Percentiles rank a stretch among this genome's conserved stretches.
Conservation (phyloP, 768 basidiomycete species). For the Suillus tomentosus region DNA sequence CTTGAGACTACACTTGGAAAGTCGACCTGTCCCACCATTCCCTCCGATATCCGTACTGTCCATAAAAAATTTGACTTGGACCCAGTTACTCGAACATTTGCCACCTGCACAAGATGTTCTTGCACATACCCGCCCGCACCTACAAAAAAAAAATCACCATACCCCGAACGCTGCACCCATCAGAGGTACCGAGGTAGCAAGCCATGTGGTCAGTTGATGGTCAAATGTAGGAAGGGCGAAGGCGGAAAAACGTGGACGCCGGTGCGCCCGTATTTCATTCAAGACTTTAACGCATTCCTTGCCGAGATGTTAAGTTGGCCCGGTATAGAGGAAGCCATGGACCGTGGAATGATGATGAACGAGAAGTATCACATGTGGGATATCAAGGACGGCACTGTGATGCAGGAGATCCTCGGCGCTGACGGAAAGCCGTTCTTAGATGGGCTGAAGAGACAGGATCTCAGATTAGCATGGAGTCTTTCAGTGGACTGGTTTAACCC, state of each 20-base stretch:
- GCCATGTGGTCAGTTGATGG: conserved; percentile 19
- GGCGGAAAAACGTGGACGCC: conserved; percentile 1
- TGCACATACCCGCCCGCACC: conserved; percentile 20
- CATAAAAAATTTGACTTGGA: conserved; percentile 16
- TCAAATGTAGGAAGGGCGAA: background rate
- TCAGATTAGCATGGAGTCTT: conserved; percentile 32
- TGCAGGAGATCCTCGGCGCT: conserved; percentile 27
- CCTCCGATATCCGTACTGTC: conserved; percentile 17
- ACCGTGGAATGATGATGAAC: conserved; percentile 16
- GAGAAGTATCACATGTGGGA: conserved; percentile 18
- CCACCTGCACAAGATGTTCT: conserved; percentile 32
- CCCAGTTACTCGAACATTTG: conserved; percentile 21
- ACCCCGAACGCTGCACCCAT: conserved; percentile 27
- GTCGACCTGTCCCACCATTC: conserved; percentile 4
- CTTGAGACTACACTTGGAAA: conserved; percentile 3
- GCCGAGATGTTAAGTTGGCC: conserved; percentile 25
- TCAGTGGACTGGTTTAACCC: conserved; percentile 44
- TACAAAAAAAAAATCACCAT: conserved; percentile 6
- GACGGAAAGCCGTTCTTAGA: conserved; percentile 30
- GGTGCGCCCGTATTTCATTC: conserved; percentile 24
- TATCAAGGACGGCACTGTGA: conserved; percentile 29
- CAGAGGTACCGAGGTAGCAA: conserved; percentile 17
- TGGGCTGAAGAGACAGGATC: background rate
- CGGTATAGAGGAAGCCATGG: conserved; percentile 32
- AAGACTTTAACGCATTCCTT: conserved; percentile 32